These are phyloP conservation scores for Barnettozyma sp. DNA, from an alignment of 805 yeast species.

Conservation along the genomic window DNA sequence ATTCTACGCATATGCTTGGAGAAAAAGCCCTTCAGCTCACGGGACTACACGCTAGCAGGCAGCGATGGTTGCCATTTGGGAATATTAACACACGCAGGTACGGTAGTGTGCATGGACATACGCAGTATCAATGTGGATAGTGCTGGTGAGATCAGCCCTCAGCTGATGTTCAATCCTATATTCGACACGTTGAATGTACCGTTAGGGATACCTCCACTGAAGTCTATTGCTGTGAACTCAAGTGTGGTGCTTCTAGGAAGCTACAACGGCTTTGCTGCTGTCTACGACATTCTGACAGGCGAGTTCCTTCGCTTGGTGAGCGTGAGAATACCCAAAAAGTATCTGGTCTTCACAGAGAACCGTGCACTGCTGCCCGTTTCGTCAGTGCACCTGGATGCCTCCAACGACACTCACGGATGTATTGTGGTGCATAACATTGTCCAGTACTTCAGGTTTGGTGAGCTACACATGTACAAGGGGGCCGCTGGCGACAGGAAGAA, in stretches of 20 bases:
- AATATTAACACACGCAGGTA: conserved; percentile 9
- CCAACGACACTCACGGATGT: conserved; percentile 15
- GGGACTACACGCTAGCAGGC: conserved; percentile 17
- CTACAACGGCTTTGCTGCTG: conserved; percentile 21
- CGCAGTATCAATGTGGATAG: conserved; percentile 10
- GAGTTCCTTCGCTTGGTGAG: conserved; percentile 14
- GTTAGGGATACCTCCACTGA: conserved; percentile 13
- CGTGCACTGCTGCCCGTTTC: conserved; percentile 15
- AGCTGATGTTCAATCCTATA: conserved; percentile 8
- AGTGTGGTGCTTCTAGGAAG: conserved; percentile 19
- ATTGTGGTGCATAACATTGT: conserved; percentile 16
- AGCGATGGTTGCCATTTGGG: conserved; percentile 24
- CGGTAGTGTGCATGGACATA: conserved; percentile 15
- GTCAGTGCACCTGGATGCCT: conserved; percentile 11
- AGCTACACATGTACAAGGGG: conserved; percentile 2
- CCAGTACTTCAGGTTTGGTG: conserved; percentile 23
- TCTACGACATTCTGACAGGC: conserved; percentile 21
- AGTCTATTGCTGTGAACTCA: conserved; percentile 20
- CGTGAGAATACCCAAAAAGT: conserved; percentile 16
- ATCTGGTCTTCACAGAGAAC: conserved; percentile 8
- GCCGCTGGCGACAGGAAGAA: conserved; percentile 1
- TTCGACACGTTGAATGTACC: conserved; percentile 17
- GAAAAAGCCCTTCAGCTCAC: conserved; percentile 3
- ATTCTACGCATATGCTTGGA: conserved; percentile 17
- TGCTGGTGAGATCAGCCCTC: conserved; percentile 1